A percentile compares a stretch with the other conserved stretches of the same genome.
Evolutionary conservation across 2,329 filamentous ascomycete species (phyloP).

Genomic region (Colletotrichum sp.): DNA sequence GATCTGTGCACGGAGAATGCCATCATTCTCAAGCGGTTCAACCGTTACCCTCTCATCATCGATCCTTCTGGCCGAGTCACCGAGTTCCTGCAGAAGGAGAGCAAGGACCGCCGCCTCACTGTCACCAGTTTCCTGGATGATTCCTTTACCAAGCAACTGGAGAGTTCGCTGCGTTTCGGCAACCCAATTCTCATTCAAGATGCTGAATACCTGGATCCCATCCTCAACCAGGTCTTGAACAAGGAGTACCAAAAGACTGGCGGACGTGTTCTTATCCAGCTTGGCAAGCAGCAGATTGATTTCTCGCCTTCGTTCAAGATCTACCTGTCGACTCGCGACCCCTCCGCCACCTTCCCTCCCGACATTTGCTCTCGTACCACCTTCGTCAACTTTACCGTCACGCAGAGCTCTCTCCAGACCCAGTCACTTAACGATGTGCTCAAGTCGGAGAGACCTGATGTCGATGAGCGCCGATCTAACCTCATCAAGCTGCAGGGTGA

Average conservation of each 20-base stretch:
- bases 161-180: conserved; percentile 95
- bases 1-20: conserved; percentile 99
- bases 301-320: conserved; percentile 97
- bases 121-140: conserved; percentile 98
- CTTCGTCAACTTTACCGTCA: conserved; percentile 99
- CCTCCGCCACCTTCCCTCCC: conserved; percentile 92
- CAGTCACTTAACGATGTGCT: conserved; percentile 97
- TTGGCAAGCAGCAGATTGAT: conserved; percentile 98
- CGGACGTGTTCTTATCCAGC: conserved; percentile 95
- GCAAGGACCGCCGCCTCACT: conserved; percentile 89
- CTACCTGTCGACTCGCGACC: conserved; percentile 93
- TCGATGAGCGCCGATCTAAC: conserved; percentile 94
- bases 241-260: conserved; percentile 99
- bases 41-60: conserved; percentile 97
- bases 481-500: conserved; percentile 98
- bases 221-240: conserved; percentile 97
- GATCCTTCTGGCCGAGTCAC: conserved; percentile 94
- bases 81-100: conserved; percentile 94
- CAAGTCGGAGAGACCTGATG: conserved; percentile 95
- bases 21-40: conserved; percentile 96
- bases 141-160: conserved; percentile 96
- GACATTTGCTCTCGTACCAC: conserved; percentile 98
- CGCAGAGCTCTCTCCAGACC: conserved; percentile 97
- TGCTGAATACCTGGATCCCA: conserved; percentile 94
- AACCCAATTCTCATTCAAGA: conserved; percentile 99